These are phyloP conservation scores for Rhododendron ferrugineum DNA, from an alignment of 148 eudicot genomes.

Conservation along the genomic window DNA sequence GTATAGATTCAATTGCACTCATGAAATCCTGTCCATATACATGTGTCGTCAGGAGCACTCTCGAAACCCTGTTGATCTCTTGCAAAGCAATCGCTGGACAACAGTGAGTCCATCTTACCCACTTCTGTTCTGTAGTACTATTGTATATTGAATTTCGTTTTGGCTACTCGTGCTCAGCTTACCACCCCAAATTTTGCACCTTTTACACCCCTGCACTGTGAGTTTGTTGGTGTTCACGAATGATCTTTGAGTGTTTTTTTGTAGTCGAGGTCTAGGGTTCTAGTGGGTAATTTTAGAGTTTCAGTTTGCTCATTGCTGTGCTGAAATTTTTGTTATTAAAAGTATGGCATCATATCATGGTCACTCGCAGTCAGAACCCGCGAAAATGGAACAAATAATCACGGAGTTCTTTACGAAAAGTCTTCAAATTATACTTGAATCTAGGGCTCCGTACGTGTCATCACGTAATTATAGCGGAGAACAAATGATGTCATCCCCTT, in stretches of 20 bases:
- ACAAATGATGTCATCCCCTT: constrained; percentile 64
- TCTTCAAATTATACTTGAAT: constrained; percentile 80
- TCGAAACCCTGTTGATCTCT: not conserved
- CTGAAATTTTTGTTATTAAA: not conserved
- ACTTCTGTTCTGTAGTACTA: not conserved
- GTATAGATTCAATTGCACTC: not conserved
- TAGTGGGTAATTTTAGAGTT: not conserved
- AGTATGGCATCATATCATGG: constrained; percentile 66
- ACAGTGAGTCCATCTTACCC: not conserved
- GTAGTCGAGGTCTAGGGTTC: not conserved
- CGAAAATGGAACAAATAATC: constrained; percentile 80
- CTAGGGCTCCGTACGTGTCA: constrained; percentile 66
- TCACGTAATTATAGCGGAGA: constrained; percentile 85
- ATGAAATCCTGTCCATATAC: not conserved
- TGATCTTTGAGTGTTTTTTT: not conserved
- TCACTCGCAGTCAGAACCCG: constrained; percentile 59
- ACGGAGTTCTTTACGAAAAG: constrained; percentile 80
- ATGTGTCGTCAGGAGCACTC: not conserved
- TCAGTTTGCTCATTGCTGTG: not conserved
- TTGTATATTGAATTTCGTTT: not conserved
- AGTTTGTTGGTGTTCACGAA: not conserved
- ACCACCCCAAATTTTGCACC: not conserved
- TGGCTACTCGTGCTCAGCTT: not conserved
- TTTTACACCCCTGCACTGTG: not conserved
- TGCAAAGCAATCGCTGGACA: not conserved